phyloP scores from a whole-genome alignment of 2,329 filamentous ascomycete species.

The Mycosphaerella sp. region DNA sequence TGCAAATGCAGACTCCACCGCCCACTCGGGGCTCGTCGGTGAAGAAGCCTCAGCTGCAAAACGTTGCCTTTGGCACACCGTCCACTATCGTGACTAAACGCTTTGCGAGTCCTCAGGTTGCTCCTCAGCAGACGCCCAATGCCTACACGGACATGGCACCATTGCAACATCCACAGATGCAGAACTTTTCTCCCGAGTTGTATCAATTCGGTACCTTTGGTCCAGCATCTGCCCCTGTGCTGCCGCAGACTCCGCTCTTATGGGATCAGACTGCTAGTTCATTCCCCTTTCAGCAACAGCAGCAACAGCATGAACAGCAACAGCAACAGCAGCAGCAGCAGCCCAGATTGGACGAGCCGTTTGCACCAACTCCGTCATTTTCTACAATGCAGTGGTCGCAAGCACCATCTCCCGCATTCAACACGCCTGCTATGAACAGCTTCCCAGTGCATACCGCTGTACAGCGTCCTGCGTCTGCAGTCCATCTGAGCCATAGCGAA shows the following conservation, averaged over 20 bases:
- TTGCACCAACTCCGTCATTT: constrained; percentile 20
- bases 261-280: constrained; percentile 26
- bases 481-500: constrained; percentile 16
- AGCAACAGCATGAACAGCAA: constrained; percentile 13
- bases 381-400: constrained; percentile 19
- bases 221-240: constrained; percentile 50
- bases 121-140: constrained; percentile 16
- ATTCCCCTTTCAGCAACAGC: constrained; percentile 13
- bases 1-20: constrained; percentile 56
- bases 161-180: constrained; percentile 47
- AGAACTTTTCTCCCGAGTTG: constrained; percentile 51
- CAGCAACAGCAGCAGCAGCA: constrained; percentile 16
- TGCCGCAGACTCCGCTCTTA: constrained; percentile 49
- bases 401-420: constrained; percentile 21
- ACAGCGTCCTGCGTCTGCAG: constrained; percentile 25
- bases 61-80: constrained; percentile 39
- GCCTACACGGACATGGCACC: constrained; percentile 26
- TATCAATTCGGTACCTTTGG: constrained; percentile 49
- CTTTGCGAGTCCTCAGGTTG: constrained; percentile 28
- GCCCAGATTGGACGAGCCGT: constrained; percentile 28
- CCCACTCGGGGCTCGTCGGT: constrained; percentile 52
- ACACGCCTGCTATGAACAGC: constrained; percentile 30
- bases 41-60: constrained; percentile 39
- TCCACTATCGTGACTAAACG: constrained; percentile 31
- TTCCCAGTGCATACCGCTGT: constrained; percentile 26